Base-by-base conservation (phyloP, 2,329 filamentous ascomycete genomes). In the Diaporthe citri region DNA sequence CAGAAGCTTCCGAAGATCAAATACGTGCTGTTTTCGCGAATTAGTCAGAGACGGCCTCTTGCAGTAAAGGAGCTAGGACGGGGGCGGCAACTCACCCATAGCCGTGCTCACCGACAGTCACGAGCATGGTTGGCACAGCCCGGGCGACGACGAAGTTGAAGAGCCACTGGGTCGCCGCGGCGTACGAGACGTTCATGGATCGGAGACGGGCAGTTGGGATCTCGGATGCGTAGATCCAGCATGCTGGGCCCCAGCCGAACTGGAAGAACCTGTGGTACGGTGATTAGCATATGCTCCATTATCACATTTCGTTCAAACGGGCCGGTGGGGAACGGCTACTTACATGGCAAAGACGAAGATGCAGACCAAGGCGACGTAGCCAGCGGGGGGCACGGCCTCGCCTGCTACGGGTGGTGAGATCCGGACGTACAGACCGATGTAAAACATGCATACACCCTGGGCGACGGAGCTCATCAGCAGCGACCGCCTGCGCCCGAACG, bases 1-100 rank as follows among this genome's bases (percentile, higher is more conserved):
- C 90, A 93, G 83, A 93, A 93, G 75, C 83, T 88, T 17, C 90
- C 87, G 80, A 92, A 93, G 74, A 93, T 90, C 77, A 93, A 86
- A 81, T 92, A 93, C 0, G 90, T 90, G 25, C 88, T 80, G 52
- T 73, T n/a, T 12, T 71, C 73, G 4, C n/a, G 34, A 43, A 22
- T 46, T 31, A 71, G 57, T 60, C 36, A 69, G 46, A n/a, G 13
- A 13, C n/a, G 20, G n/a, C 7, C 7, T 51, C 20, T 28, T 43
- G n/a, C 4, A 5, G 20, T 22, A n/a, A 22, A 57, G 15, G 10
- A 22, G 7, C 4, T 15, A 31, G 39, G 46, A 36, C n/a, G 36
- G 34, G 4, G 15, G 17, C 15, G 10, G 10, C 9, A 34, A 77
- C 80, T 77, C 74, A 81, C 79, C 81, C 90, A 71, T 83, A 85